Evolutionary conservation across 1,284 basidiomycete genomes (phyloP).

Genomic region (Quambalaria eucalypti): DNA sequence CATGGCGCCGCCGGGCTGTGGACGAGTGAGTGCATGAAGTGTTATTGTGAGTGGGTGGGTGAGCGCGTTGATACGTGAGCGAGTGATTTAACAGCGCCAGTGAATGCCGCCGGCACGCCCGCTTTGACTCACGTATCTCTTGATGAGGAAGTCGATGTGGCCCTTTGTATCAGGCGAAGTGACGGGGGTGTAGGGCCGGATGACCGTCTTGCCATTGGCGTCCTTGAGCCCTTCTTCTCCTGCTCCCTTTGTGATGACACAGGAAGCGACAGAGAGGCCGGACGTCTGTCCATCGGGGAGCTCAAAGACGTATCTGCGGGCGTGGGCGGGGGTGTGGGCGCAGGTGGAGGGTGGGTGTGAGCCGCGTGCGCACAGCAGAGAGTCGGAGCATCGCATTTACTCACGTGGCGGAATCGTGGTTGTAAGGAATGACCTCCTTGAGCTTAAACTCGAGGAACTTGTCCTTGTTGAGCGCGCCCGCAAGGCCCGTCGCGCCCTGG

Average conservation of each 20-base stretch:
- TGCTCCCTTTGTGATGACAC: constrained; percentile 53
- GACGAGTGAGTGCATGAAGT: too few species aligned
- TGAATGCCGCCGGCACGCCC: neutral
- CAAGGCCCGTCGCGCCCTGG: constrained; percentile 4
- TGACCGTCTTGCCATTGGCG: constrained; percentile 76
- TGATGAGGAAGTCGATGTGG: constrained; percentile 61
- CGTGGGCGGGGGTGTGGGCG: too few species aligned
- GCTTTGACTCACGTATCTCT: constrained; percentile 52
- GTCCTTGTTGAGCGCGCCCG: constrained; percentile 49
- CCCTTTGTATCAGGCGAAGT: constrained; percentile 32
- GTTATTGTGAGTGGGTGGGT: too few species aligned
- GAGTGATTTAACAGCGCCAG: constrained; percentile 9
- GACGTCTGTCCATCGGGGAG: constrained; percentile 72
- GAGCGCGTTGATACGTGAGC: too few species aligned
- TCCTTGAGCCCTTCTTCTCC: constrained; percentile 52
- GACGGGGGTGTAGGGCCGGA: constrained; percentile 55
- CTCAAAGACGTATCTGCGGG: constrained; percentile 62
- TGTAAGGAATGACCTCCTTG: constrained; percentile 75
- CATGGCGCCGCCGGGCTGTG: constrained; percentile 42
- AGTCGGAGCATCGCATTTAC: neutral
- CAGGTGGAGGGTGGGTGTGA: neutral
- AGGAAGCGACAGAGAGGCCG: constrained; percentile 61
- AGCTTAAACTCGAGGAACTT: constrained; percentile 72
- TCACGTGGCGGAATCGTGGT: constrained; percentile 71
- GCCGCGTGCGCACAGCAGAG: neutral